These are phyloP conservation scores for Rhizophagus sp. DNA, from an alignment of 192 early-diverging fungal genomes.

Conservation along the genomic window DNA sequence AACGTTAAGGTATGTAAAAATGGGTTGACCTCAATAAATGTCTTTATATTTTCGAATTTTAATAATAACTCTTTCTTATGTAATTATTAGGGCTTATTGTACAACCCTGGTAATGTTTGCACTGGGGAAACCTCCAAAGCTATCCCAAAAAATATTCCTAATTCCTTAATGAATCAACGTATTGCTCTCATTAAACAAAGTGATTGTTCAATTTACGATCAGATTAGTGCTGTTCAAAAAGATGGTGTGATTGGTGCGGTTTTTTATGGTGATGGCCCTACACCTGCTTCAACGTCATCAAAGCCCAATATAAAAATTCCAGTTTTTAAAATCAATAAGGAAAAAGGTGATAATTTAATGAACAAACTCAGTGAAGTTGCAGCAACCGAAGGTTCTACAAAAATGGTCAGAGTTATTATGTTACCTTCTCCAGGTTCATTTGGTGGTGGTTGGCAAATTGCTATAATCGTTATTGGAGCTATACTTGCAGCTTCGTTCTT, in stretches of 20 bases:
- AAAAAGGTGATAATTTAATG: not conserved
- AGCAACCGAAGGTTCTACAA: not conserved
- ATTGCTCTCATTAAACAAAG: conserved; percentile 5
- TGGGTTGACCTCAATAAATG: not conserved
- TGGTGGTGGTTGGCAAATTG: conserved; percentile 19
- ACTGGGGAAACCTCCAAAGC: no score
- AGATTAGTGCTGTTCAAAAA: conserved; percentile 14
- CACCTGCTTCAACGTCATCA: not conserved
- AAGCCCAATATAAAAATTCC: not conserved
- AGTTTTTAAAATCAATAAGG: not conserved
- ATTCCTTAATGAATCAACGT: not conserved
- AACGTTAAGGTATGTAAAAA: not conserved
- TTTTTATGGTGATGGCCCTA: not conserved
- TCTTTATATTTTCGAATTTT: not conserved
- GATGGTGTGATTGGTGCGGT: conserved; percentile 8
- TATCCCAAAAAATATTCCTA: not conserved
- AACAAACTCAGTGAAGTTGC: not conserved
- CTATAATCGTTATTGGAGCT: conserved; percentile 25
- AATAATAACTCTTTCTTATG: not conserved
- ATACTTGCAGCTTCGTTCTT: conserved; percentile 24
- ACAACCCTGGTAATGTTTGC: not conserved
- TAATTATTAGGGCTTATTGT: conserved; percentile 12
- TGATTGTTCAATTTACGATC: not conserved
- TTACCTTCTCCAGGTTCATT: not conserved
- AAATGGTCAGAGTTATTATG: conserved; percentile 3